phyloP scores from a whole-genome alignment of 768 basidiomycete genomes.

The Boletus speciosus region DNA sequence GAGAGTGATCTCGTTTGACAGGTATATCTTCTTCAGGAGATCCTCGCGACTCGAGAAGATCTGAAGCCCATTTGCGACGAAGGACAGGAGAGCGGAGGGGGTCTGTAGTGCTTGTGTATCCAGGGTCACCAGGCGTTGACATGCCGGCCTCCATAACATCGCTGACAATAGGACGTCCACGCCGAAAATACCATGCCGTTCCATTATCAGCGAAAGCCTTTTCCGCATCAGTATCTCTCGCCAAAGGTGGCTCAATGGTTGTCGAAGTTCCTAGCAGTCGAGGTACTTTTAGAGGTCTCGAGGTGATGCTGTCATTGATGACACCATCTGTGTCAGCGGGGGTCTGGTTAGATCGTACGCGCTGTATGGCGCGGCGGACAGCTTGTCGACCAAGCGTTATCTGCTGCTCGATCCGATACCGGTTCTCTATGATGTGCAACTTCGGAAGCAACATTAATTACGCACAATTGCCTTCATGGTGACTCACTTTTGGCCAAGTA shows the following conservation, averaged over 20 bases:
- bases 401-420: conserved; percentile 79
- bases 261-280: conserved; percentile 20
- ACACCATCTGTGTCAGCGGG: conserved; percentile 22
- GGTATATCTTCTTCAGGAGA: conserved; percentile 17
- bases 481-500: conserved; percentile 91
- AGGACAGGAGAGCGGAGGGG: conserved; percentile 39
- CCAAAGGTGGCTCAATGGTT: conserved; percentile 52
- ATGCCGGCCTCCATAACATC: conserved; percentile 30
- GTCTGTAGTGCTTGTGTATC: conserved; percentile 30
- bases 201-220: conserved; percentile 55
- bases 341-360: conserved; percentile 22
- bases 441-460: conserved; percentile 30
- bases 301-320: conserved; percentile 20
- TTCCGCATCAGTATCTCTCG: conserved; percentile 80
- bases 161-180: conserved; percentile 36
- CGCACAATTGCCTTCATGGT: background rate
- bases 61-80: conserved; percentile 49
- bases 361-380: conserved; percentile 56
- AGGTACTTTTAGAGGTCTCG: conserved; percentile 25
- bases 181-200: conserved; percentile 53
- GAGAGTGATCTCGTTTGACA: conserved; percentile 2
- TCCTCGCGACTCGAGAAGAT: conserved; percentile 35
- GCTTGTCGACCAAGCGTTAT: conserved; percentile 75
- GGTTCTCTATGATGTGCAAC: conserved; percentile 93
- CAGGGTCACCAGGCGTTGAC: conserved; percentile 31